Evolutionary conservation across 768 basidiomycete species (phyloP).

Genomic region (Boletus insuetus): DNA sequence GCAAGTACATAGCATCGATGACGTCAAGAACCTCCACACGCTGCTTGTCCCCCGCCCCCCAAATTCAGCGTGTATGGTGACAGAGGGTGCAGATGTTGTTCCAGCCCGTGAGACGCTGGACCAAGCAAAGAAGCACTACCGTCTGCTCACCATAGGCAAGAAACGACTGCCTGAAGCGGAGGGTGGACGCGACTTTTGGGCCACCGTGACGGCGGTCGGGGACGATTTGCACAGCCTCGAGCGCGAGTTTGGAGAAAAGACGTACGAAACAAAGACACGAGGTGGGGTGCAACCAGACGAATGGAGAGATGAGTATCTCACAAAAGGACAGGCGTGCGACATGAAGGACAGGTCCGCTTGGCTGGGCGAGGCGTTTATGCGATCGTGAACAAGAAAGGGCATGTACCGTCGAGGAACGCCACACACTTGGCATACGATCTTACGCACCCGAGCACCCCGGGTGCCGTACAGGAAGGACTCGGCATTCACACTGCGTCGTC

Average conservation of each 20-base stretch:
- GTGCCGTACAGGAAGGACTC: slow-evolving; percentile 54
- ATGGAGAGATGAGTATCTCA: background rate
- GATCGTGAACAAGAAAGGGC: slow-evolving; percentile 49
- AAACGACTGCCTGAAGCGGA: slow-evolving; percentile 55
- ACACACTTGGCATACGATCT: slow-evolving; percentile 61
- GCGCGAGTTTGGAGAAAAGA: background rate
- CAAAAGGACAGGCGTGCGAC: slow-evolving; percentile 42
- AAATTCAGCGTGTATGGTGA: too few species aligned
- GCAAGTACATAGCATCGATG: slow-evolving; percentile 52
- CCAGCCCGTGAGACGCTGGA: background rate
- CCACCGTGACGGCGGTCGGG: slow-evolving; percentile 26
- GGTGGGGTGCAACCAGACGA: slow-evolving; percentile 29
- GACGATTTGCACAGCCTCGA: background rate
- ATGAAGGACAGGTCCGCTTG: slow-evolving; percentile 50
- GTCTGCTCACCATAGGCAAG: slow-evolving; percentile 54
- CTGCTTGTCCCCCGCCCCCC: background rate
- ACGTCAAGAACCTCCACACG: slow-evolving; percentile 56
- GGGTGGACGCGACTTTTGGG: slow-evolving; percentile 26
- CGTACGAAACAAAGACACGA: slow-evolving; percentile 60
- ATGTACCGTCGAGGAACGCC: slow-evolving; percentile 42
- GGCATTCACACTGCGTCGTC: slow-evolving; percentile 52
- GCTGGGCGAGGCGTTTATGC: slow-evolving; percentile 60
- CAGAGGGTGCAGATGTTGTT: slow-evolving; percentile 40
- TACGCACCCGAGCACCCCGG: slow-evolving; percentile 48
- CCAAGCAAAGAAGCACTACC: slow-evolving; percentile 41